Base-by-base conservation (phyloP, 257 asterid genomes). In the Prunella vulgaris region DNA sequence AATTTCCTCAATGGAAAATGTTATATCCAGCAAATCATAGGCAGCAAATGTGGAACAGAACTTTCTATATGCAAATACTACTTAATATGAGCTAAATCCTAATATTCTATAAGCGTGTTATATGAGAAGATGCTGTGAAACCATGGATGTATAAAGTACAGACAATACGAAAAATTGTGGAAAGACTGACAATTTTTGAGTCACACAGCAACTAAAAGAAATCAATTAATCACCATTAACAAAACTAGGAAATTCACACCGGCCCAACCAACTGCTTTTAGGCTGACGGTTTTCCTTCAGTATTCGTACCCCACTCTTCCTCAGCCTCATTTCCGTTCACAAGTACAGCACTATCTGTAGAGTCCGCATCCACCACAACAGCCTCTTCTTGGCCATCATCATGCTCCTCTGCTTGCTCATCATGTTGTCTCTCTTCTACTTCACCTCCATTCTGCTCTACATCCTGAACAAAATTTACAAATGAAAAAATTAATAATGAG, bases 231-330 rank as follows among this genome's bases (percentile, higher is more conserved):
- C 93, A 90, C 96, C 98, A 83, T 90, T 81, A 77, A 83, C 52
- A 84, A 85, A 85, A 88, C 87, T 83, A 86, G 87, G 91, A 90
- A 78, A 81, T 80, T 85, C 90, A 86, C 88, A 84, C 77, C 59
- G 90, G 85, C 86, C 92, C 88, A 93, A 84, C 93, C 90, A 90
- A 88, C 85, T 81, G 96, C 91, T 79, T 90, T 90, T 93, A 93
- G 95, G 95, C 90, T 84, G 99, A 86, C 83, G 81, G 88, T 86
- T 93, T 88, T 86, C 97, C 96, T 84, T 85, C 93, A 84, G 80
- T 84, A 87, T 94, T 82, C 92, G 84, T 94, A 91, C 96, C 97
- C 95, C 95, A 91, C 96, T 94, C 90, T 91, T 94, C 97, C 79
- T 89, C 97, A 75, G 86, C 96, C 84, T 89, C 97, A 49, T 76